Evolutionary conservation across 768 basidiomycete species (phyloP).

Genomic region (Boletus reticuloceps): DNA sequence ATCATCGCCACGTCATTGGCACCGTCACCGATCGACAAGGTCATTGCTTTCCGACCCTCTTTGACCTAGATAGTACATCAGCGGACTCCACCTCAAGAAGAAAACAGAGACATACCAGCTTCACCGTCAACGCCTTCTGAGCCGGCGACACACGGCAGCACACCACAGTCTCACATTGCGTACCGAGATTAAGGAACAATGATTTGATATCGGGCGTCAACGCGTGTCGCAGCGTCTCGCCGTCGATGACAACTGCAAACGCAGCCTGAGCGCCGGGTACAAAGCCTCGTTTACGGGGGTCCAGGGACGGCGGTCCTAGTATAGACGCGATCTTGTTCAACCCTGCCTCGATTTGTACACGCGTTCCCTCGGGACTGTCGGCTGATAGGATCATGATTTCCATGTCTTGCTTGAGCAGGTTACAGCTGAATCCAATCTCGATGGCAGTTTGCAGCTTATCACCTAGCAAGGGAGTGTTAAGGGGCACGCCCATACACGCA

Average conservation of each 20-base stretch:
- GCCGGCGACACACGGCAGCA: slow-evolving; percentile 98
- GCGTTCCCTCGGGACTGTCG: slow-evolving; percentile 68
- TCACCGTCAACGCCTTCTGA: slow-evolving; percentile 97
- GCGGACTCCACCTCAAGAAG: background rate
- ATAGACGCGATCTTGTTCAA: slow-evolving; percentile 92
- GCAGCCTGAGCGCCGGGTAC: slow-evolving; percentile 61
- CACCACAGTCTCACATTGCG: slow-evolving; percentile 96
- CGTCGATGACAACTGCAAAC: slow-evolving; percentile 96
- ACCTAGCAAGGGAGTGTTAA: slow-evolving; percentile 41
- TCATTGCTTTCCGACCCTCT: slow-evolving; percentile 94
- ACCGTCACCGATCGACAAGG: slow-evolving; percentile 93
- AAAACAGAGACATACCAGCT: slow-evolving; percentile 55
- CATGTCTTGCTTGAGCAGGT: slow-evolving; percentile 91
- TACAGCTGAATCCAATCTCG: slow-evolving; percentile 95
- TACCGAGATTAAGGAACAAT: slow-evolving; percentile 87
- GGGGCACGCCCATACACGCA: background rate
- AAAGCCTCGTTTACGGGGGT: slow-evolving; percentile 63
- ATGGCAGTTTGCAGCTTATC: slow-evolving; percentile 99
- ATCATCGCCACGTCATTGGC: slow-evolving; percentile 99
- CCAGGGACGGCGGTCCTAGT: slow-evolving; percentile 68
- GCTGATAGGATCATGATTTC: slow-evolving; percentile 97
- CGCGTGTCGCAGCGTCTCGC: slow-evolving; percentile 85
- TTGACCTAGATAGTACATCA: slow-evolving; percentile 61
- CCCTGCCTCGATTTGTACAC: slow-evolving; percentile 86
- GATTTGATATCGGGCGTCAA: slow-evolving; percentile 74